These are phyloP conservation scores for Ambrosia artemisiifolia DNA, from an alignment of 129 eudicot species.

Conservation along the genomic window DNA sequence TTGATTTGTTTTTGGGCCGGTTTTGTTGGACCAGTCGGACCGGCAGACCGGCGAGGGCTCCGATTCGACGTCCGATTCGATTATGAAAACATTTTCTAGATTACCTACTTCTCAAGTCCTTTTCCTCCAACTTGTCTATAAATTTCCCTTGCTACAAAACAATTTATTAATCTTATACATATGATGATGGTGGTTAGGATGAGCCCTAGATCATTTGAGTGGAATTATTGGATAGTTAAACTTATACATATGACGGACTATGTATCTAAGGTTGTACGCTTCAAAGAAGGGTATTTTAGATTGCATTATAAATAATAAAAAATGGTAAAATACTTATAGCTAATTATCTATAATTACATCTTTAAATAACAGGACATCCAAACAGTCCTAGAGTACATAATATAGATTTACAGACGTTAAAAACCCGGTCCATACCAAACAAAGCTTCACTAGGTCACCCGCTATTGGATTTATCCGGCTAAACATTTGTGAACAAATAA, in stretches of 20 bases:
- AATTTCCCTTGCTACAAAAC: no score
- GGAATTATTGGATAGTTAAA: no score
- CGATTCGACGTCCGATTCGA: no score
- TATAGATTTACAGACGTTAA: constrained; percentile 50
- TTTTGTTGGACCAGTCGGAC: no score
- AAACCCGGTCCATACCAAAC: constrained; percentile 62
- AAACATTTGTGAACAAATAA: constrained; percentile 44
- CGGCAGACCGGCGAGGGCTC: no score
- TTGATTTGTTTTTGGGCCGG: no score
- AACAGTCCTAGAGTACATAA: constrained; percentile 31
- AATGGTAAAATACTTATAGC: neutral
- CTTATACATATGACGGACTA: no score
- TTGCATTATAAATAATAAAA: neutral
- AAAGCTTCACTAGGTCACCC: constrained; percentile 74
- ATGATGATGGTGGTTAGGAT: neutral
- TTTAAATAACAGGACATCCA: neutral
- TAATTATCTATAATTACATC: neutral
- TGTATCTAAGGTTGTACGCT: no score
- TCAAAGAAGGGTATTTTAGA: no score
- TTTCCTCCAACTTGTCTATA: no score
- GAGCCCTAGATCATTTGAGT: no score
- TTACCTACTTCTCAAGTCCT: neutral
- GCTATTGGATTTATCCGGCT: constrained; percentile 68
- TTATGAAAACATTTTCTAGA: no score
- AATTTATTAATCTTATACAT: neutral